A percentile compares a stretch with the other conserved stretches of the same genome.
Conservation (phyloP, 495 filamentous ascomycete genomes). For the Schizothecium vesticola region DNA sequence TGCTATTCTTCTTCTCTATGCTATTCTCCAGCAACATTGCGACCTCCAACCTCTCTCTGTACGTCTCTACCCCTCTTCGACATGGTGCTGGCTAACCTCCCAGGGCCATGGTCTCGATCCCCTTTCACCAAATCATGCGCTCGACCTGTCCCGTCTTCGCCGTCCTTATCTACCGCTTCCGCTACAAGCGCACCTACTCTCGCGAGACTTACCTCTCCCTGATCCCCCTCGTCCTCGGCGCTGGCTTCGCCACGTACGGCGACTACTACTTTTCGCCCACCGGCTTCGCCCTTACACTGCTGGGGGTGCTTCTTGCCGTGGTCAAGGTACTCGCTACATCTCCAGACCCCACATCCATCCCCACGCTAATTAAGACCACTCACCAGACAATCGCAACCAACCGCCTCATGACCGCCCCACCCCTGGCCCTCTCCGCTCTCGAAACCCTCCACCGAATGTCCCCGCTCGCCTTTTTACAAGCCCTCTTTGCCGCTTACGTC, state of each 20-base stretch:
- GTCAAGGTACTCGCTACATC: slow-evolving; percentile 33
- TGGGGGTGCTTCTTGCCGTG: slow-evolving; percentile 50
- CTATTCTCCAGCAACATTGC: slow-evolving; percentile 58
- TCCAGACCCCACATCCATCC: background rate
- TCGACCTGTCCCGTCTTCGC: slow-evolving; percentile 52
- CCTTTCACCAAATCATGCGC: slow-evolving; percentile 57
- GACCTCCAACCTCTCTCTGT: slow-evolving; percentile 50
- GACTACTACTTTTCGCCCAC: slow-evolving; percentile 52
- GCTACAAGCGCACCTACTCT: slow-evolving; percentile 44
- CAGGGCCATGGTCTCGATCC: slow-evolving; percentile 50
- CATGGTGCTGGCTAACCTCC: background rate
- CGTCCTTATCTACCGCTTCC: slow-evolving; percentile 49
- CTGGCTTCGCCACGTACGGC: slow-evolving; percentile 50
- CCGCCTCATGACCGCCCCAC: slow-evolving; percentile 48
- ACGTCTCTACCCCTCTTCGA: slow-evolving; percentile 14
- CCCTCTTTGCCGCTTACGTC: slow-evolving; percentile 42
- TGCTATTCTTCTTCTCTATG: slow-evolving; percentile 47
- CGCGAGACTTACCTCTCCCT: slow-evolving; percentile 50
- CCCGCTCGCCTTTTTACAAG: slow-evolving; percentile 49
- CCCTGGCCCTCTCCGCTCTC: slow-evolving; percentile 44
- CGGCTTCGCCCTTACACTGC: slow-evolving; percentile 49
- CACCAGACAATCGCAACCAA: slow-evolving; percentile 48
- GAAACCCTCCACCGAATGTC: slow-evolving; percentile 53
- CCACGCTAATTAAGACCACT: background rate
- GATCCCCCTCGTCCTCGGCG: slow-evolving; percentile 52